A percentile compares a stretch with the other conserved stretches of the same genome.
phyloP scores from a whole-genome alignment of 805 yeast genomes.

The Saturnispora gosingensis region DNA sequence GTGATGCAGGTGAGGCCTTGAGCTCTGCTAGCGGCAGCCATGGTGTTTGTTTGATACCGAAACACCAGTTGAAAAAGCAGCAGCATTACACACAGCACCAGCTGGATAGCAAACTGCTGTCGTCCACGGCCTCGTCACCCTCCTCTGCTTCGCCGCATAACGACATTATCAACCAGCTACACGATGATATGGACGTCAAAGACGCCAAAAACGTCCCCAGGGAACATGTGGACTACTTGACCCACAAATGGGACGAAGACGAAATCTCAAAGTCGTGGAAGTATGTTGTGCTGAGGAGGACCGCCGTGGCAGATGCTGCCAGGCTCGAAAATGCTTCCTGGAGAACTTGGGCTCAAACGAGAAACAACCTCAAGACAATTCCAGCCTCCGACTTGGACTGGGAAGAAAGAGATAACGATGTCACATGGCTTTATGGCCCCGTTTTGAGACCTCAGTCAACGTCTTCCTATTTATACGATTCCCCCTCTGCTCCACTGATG shows the following conservation, averaged over 20 bases:
- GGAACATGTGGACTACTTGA: slow-evolving; percentile 87
- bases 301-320: slow-evolving; percentile 74
- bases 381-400: slow-evolving; percentile 90
- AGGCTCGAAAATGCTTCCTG: slow-evolving; percentile 81
- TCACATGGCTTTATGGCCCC: slow-evolving; percentile 98
- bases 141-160: neutral
- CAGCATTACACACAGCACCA: slow-evolving; percentile 9
- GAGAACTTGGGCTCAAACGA: slow-evolving; percentile 95
- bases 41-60: slow-evolving; percentile 21
- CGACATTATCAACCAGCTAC: slow-evolving; percentile 29
- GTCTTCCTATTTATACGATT: neutral
- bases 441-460: slow-evolving; percentile 16
- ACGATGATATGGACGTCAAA: slow-evolving; percentile 75
- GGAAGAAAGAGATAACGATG: slow-evolving; percentile 87
- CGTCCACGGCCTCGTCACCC: slow-evolving; percentile 2
- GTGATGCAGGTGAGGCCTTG: neutral
- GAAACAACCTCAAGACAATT: slow-evolving; percentile 61
- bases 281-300: slow-evolving; percentile 73
- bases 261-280: slow-evolving; percentile 96
- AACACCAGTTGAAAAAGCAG: slow-evolving; percentile 24
- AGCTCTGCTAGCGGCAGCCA: neutral
- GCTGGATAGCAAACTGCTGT: slow-evolving; percentile 11
- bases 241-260: slow-evolving; percentile 91
- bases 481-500: neutral
- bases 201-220: slow-evolving; percentile 75